Conservation (phyloP, 306 rosid genomes). For the Cicer arietinum region DNA sequence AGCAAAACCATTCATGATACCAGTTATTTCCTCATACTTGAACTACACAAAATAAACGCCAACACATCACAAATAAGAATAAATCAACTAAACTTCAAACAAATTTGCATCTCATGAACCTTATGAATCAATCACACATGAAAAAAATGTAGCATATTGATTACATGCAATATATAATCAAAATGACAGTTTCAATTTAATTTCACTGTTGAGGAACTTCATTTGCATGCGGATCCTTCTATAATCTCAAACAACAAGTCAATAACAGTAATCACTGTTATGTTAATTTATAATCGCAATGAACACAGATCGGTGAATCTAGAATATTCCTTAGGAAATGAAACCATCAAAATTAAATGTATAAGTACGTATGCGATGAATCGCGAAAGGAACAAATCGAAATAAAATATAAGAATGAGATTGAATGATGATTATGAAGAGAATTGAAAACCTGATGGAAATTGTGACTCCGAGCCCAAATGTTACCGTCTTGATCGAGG, state of each 20-base stretch:
- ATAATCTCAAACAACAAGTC: background rate
- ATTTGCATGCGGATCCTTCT: constrained; percentile 13
- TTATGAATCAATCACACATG: constrained; percentile 18
- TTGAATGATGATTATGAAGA: background rate
- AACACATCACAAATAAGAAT: constrained; percentile 1
- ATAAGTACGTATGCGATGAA: background rate
- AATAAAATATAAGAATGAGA: too few relatives aligned
- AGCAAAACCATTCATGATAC: background rate
- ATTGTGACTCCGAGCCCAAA: constrained; percentile 82
- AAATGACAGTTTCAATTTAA: background rate
- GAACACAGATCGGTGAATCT: constrained; percentile 31
- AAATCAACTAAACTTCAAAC: constrained; percentile 30
- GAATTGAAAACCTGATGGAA: constrained; percentile 74
- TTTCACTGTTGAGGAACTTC: background rate
- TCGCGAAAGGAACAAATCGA: background rate
- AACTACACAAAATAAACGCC: constrained; percentile 49
- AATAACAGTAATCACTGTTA: background rate
- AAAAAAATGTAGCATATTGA: background rate
- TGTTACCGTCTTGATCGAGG: constrained; percentile 78
- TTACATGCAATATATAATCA: background rate
- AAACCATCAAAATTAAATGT: background rate
- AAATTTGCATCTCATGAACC: constrained; percentile 27
- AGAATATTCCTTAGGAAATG: background rate
- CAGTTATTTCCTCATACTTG: constrained; percentile 76
- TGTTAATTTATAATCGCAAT: background rate